These are phyloP conservation scores for Trypanosoma conorhini DNA, from an alignment of 208 protist species.

Conservation along the genomic window DNA sequence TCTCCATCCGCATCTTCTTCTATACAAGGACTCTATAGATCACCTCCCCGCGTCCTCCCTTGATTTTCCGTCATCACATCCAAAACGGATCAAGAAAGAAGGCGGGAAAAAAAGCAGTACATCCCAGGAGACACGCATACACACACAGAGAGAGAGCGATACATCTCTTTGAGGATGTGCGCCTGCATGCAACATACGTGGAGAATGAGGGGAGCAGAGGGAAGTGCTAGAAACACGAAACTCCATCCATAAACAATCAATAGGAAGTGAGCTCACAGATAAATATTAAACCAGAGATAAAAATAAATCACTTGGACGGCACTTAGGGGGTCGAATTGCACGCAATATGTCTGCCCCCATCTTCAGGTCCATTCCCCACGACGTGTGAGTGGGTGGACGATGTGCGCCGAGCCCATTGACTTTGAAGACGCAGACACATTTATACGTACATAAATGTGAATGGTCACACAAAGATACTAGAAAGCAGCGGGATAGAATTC, in stretches of 20 bases:
- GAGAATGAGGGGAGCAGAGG: neutral
- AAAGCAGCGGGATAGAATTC: neutral
- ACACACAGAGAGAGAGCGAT: constrained; percentile 1
- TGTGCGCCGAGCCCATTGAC: neutral
- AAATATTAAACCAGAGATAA: neutral
- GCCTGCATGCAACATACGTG: too few species aligned
- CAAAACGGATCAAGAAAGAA: neutral
- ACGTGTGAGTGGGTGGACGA: neutral
- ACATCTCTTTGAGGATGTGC: too few species aligned
- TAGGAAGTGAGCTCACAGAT: neutral
- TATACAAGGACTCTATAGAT: neutral
- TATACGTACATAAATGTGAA: neutral
- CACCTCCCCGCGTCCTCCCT: neutral
- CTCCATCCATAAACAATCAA: neutral
- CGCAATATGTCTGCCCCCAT: neutral
- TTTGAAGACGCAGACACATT: neutral
- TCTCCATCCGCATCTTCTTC: neutral
- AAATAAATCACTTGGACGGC: neutral
- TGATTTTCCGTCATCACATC: neutral
- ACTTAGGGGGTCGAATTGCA: neutral
- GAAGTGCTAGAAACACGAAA: neutral
- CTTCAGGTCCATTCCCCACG: neutral
- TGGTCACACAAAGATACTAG: neutral
- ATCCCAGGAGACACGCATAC: neutral
- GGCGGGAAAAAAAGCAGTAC: neutral